Conservation (phyloP, 495 filamentous ascomycete genomes). For the Penicillium daleae region DNA sequence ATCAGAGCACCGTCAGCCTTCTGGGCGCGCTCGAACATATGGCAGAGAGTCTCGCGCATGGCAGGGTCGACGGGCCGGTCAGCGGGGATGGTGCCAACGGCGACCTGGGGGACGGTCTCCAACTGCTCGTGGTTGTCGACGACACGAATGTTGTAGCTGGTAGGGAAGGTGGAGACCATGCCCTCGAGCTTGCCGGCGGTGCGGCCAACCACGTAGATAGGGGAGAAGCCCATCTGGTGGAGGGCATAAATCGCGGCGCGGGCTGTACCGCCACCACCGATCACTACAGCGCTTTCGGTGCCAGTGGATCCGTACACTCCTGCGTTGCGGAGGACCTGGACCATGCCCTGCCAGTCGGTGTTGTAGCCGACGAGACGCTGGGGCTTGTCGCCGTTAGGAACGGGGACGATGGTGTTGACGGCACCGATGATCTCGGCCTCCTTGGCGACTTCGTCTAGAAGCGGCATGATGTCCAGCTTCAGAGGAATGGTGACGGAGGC, state of each 20-base stretch:
- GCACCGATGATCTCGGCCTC: slow-evolving; percentile 87
- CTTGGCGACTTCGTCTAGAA: slow-evolving; percentile 77
- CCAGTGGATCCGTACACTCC: slow-evolving; percentile 56
- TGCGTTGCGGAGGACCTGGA: slow-evolving; percentile 72
- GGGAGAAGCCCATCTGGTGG: slow-evolving; percentile 77
- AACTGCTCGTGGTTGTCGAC: slow-evolving; percentile 58
- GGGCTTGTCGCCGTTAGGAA: slow-evolving; percentile 36
- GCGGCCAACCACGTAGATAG: slow-evolving; percentile 87
- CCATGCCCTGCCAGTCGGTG: slow-evolving; percentile 97
- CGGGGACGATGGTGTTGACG: slow-evolving; percentile 88
- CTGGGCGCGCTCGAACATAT: slow-evolving; percentile 61
- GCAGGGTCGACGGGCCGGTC: slow-evolving; percentile 78
- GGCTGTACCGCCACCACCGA: slow-evolving; percentile 90
- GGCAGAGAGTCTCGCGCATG: slow-evolving; percentile 68
- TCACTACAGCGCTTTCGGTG: slow-evolving; percentile 57
- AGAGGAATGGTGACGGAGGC: slow-evolving; percentile 95
- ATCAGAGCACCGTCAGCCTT: slow-evolving; percentile 37
- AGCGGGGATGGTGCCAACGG: slow-evolving; percentile 89
- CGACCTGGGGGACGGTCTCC: slow-evolving; percentile 63
- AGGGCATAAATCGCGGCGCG: slow-evolving; percentile 90
- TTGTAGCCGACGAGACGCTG: slow-evolving; percentile 79
- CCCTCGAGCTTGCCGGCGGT: slow-evolving; percentile 65
- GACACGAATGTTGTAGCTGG: slow-evolving; percentile 71
- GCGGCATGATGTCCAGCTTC: slow-evolving; percentile 83
- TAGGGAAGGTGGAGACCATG: slow-evolving; percentile 74